Base-by-base conservation (phyloP, 306 rosid genomes). In the Elaeagnus macrophylla region DNA sequence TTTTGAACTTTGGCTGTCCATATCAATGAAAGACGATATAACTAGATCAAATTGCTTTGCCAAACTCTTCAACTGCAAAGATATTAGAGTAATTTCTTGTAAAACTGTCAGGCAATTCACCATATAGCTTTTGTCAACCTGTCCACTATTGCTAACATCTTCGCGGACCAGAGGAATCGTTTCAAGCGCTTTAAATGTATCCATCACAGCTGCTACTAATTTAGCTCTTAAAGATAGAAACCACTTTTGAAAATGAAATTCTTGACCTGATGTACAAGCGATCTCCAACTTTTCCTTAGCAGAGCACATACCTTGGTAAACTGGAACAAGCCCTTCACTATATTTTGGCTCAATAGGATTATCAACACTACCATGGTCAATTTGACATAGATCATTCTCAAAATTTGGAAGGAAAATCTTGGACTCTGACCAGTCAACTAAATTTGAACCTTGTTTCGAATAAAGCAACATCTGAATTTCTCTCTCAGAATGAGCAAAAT, bases 231-330 rank as follows among this genome's bases (percentile, higher is more conserved):
- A 62, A 8, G 68, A 77, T 60, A 85, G 59, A 82, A 77, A 73
- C 95, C 81, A 85, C 54, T 81, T 73, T 64, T 77, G 85, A 60
- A 86, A 86, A 62, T 64, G 66, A 66, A 80, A 80, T 12, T 52
- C 48, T 39, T 61, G 79, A 57, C 62, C 74, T 14, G 51, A 55
- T 54, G 55, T 48, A 44, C 51, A 53, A 45, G 66, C 68, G 18
- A 57, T 48, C 51, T 71, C 81, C 67, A 86, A 86, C 37, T 66
- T 60, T 69, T 54, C 68, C 59, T 67, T 62, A 57, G 90, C 71
- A 56, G 78, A 80, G 65, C 69, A 58, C 40, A 77, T 68, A 53
- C 68, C 66, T 43, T 47, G 37, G 57, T 73, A 68, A 53, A 79
- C 75, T n/a, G 67, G 79, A 32, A 48, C 49, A 60, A 86, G 71